Evolutionary conservation across 2,329 filamentous ascomycete genomes (phyloP).

Genomic region (Cordyceps cateniannulata): DNA sequence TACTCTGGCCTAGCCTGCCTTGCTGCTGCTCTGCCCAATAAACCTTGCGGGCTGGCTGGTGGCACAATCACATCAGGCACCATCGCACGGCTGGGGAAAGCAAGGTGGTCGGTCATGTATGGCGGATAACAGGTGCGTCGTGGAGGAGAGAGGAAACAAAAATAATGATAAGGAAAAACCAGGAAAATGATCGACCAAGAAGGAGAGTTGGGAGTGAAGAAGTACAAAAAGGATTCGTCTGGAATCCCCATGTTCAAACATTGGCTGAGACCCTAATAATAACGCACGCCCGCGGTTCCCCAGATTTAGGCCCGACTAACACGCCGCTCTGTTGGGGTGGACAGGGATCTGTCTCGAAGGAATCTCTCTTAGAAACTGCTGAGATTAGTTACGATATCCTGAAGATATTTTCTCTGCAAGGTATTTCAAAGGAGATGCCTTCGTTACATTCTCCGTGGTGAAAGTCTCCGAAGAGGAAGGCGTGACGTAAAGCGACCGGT

Average conservation of each 20-base stretch:
- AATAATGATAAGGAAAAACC: no score
- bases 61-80: background rate
- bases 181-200: background rate
- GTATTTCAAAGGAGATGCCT: no score
- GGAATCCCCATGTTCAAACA: background rate
- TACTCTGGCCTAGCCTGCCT: background rate
- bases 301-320: background rate
- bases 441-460: background rate
- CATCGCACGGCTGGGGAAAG: background rate
- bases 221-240: background rate
- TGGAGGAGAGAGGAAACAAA: conserved; percentile 2
- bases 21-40: background rate
- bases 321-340: background rate
- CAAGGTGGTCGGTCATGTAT: background rate
- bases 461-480: background rate
- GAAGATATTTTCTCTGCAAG: no score
- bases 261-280: background rate
- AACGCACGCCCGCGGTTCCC: background rate
- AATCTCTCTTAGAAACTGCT: background rate
- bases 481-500: background rate
- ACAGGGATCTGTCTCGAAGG: background rate
- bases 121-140: background rate
- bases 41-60: background rate
- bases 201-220: background rate
- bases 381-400: no score